Base-by-base conservation (phyloP, 1,284 basidiomycete genomes). In the Ceratobasidium sp. region DNA sequence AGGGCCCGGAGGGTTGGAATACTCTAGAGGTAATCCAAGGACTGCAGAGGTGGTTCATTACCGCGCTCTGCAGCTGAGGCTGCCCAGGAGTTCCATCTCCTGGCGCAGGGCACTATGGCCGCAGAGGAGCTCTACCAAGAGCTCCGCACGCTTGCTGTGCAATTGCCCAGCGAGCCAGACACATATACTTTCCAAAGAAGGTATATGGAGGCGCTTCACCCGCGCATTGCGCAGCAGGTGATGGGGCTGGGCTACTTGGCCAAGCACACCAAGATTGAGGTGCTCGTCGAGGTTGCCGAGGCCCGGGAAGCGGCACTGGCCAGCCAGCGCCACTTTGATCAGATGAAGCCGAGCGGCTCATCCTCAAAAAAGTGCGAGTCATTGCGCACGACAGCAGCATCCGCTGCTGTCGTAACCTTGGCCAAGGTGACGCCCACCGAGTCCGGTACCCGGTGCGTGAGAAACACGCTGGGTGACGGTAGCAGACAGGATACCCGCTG, bases 21-120 rank as follows among this genome's bases (percentile, higher is more conserved):
- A 66, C 47, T 3, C 28, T 66, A 10, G 45, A 66, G 23, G 64
- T 66, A n/a, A 51, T 66, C 20, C 64, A 49, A 13, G 45, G 45
- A 2, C n/a, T 65, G 17, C 63, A 65, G 26, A 6, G 13, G 5
- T n/a, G 63, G 26, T 65, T 65, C 17, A 23, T 64, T 13, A 64
- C 61, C 23, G 15, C 51, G 51, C 20, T 54, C 51, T 8, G 20
- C 51, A n/a, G 51, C 51, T 8, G 51, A 54, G 51, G 20, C n/a
- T n/a, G 51, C 13, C 51, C 51, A 28, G n/a, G 51, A 54, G 51
- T 54, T 54, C 51, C 51, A 20, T 8, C 8, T 23, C 8, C 51
- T 54, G n/a, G 8, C 8, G 51, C 51, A 54, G 51, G 51, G 51
- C 8, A 54, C 51, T n/a, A n/a, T n/a, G 51, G 51, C 20, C 20